A percentile compares a stretch with the other conserved stretches of the same genome.
Conservation (phyloP, 2,329 filamentous ascomycete species). For the Hymenoscyphus infarciens region DNA sequence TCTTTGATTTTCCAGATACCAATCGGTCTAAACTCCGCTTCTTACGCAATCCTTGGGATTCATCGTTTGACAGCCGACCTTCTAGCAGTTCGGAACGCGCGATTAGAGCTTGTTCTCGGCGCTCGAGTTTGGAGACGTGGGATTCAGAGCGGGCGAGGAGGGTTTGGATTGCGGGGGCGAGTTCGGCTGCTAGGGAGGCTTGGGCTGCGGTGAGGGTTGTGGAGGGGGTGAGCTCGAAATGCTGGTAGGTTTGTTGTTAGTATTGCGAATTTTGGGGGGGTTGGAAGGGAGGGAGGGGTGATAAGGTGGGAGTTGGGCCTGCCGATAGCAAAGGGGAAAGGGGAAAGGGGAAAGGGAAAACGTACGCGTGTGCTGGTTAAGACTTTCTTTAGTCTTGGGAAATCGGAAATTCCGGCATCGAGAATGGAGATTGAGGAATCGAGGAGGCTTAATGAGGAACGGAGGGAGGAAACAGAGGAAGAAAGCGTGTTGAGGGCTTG, state of each 20-base stretch:
- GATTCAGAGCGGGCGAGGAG: slow-evolving; percentile 60
- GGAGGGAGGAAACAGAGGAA: slow-evolving; percentile 38
- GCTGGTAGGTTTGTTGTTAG: slow-evolving; percentile 43
- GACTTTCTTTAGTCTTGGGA: slow-evolving; percentile 37
- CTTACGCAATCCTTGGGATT: slow-evolving; percentile 29
- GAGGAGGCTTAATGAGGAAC: slow-evolving; percentile 38
- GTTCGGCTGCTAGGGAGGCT: slow-evolving; percentile 61
- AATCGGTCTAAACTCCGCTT: slow-evolving; percentile 40
- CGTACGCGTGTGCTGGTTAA: slow-evolving; percentile 36
- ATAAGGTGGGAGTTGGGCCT: background rate
- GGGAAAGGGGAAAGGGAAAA: background rate
- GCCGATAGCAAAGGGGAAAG: no score
- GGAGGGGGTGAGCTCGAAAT: slow-evolving; percentile 71
- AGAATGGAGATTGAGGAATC: slow-evolving; percentile 34
- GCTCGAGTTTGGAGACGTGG: slow-evolving; percentile 62
- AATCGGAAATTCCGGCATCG: slow-evolving; percentile 33
- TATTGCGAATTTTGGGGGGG: background rate
- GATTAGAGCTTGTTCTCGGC: slow-evolving; percentile 61
- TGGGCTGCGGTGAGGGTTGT: slow-evolving; percentile 61
- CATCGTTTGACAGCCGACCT: slow-evolving; percentile 53
- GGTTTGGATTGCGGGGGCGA: slow-evolving; percentile 66
- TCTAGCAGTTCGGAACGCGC: slow-evolving; percentile 65
- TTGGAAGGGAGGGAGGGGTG: background rate
- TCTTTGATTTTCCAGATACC: slow-evolving; percentile 26
- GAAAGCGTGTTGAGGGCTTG: slow-evolving; percentile 32